Base-by-base conservation (phyloP, 2,329 filamentous ascomycete genomes). In the Fusarium penzigii region DNA sequence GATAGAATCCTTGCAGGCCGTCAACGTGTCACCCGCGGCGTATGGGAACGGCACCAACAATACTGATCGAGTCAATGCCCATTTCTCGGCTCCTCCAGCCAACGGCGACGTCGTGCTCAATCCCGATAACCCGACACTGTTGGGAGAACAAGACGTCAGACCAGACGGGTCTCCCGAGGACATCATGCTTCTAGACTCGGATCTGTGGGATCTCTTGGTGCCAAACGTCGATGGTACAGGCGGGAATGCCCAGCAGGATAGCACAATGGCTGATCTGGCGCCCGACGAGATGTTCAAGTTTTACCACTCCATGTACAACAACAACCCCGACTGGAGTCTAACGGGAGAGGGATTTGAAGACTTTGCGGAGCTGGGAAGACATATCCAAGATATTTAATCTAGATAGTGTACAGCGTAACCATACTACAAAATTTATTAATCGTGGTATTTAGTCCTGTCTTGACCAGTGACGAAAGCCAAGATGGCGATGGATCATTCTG, bases 281-380 rank as follows among this genome's bases (percentile, higher is more conserved):
- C 57, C 55, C 3, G 62, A 65, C 29, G 62, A 64, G 51, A 64
- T 64, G 42, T 65, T 62, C 50, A 65, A 65, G 46, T 60, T 61
- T 39, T 65, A 63, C 39, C 65, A 65, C 49, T 65, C 62, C 16
- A 65, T 65, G 62, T 65, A 65, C 16, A 65, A 65, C 16, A 65
- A 65, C 17, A 65, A 65, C 6, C 60, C 62, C 11, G 62, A 65
- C 8, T 65, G 62, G 62, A 63, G 64, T 40, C 61, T 65, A 8
- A 65, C 62, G 3, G 62, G 62, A 42, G 62, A 65, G 25, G 62
- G 65, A 41, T 60, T 61, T n/a, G 60, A 62, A 5, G 62, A 64
- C 29, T 65, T 65, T 56, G 62, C 62, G 2, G 62, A 65, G 34
- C 54, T 65, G 42, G 62, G 62, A 17, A 61, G 62, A 11, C 62